Percentiles rank a stretch among this genome's conserved stretches.
Evolutionary conservation across 108 stramenopile species (phyloP).

Genomic region (Fistulifera pelliculosa): DNA sequence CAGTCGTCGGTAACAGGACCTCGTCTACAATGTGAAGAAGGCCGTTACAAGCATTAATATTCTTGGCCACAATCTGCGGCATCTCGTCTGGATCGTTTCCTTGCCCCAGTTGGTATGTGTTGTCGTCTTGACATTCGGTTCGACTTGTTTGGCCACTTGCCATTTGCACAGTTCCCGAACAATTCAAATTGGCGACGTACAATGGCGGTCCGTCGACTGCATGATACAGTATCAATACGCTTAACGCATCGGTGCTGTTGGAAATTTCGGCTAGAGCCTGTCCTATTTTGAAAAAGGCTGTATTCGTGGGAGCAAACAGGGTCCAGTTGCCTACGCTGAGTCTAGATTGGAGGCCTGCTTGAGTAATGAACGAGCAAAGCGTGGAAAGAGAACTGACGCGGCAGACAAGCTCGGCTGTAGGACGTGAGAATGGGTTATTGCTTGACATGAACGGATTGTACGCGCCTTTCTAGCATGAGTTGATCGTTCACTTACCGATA

Average conservation of each 20-base stretch:
- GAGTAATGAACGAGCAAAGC: no score
- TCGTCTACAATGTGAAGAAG: constrained; percentile 1
- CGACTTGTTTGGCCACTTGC: constrained; percentile 13
- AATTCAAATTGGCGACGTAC: constrained; percentile 7
- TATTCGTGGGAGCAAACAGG: not conserved
- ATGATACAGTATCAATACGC: constrained; percentile 14
- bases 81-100: constrained; percentile 9
- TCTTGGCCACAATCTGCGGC: constrained; percentile 9
- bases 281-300: constrained; percentile 2
- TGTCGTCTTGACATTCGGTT: constrained; percentile 2
- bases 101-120: constrained; percentile 2
- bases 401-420: no score
- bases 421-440: no score
- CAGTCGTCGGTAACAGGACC: constrained; percentile 2
- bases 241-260: no score
- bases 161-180: constrained; percentile 6
- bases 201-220: not conserved
- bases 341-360: no score
- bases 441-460: no score
- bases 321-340: no score
- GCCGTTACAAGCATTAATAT: not conserved
- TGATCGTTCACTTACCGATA: no score
- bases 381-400: no score
- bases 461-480: no score
- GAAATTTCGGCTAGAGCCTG: not conserved